Evolutionary conservation across 768 basidiomycete species (phyloP), one percentile per base, ranked within the genome.

Genomic region (Suillus occidentalis): DNA sequence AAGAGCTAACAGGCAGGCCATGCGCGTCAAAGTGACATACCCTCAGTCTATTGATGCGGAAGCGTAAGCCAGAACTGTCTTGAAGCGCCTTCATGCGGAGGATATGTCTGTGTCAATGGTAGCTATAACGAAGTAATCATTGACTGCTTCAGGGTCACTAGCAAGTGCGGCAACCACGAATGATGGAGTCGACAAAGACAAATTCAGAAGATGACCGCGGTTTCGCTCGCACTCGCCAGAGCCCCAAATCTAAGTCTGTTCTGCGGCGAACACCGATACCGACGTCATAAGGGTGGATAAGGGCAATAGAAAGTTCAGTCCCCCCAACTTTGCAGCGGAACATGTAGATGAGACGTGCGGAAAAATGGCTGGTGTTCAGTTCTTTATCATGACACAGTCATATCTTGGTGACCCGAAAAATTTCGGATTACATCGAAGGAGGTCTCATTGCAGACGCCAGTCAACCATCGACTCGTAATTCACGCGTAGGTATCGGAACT

Each of bases 401-500:
- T 47, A 47, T 47, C 45, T 47, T 47, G 45, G n/a, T 47, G 45
- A 22, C 45, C 45, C n/a, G 2, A 47, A 47, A 12, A 73, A 73
- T 7, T 10, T 4, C 0, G 70, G 68, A 22, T 36, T 66, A 49
- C 68, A 72, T 20, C 43, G 64, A 12, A 71, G 61, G 13, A 61
- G 60, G 58, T 72, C 70, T 5, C 53, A 34, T 12, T 50, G 34
- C 43, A 47, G 9, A 18, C 62, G 22, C 70, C 68, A 68, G 25
- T 69, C 59, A 7, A 72, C 68, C 4, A 36, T 60, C 0, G 72
- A 73, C 40, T 73, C 61, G 22, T 60, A 73, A 13, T 66, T 65
- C 1, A 72, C 65, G 6, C 63, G 63, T 25, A 73, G 4, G 16
- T 62, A 71, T 14, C 6, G 14, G 16, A 52, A 52, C 6, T 16